phyloP scores from a whole-genome alignment of 73 alveolate genomes.

The Uronychia setigera region DNA sequence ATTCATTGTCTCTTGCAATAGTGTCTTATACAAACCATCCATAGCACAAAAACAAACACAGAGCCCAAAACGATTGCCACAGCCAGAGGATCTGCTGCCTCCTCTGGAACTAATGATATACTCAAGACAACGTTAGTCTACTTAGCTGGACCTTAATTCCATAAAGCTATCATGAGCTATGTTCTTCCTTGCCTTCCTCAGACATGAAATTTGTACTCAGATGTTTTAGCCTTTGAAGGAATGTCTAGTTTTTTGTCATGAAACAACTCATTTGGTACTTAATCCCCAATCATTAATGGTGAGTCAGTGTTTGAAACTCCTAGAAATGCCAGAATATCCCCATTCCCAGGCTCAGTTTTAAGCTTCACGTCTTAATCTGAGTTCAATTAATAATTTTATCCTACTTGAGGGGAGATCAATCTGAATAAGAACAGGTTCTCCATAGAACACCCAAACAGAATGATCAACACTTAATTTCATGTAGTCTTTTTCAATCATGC shows the following conservation, averaged over 20 bases:
- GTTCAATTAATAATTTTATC: background rate
- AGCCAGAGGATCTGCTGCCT: too few species aligned
- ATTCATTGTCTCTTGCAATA: background rate
- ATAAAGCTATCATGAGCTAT: background rate
- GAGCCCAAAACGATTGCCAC: too few species aligned
- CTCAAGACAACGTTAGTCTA: background rate
- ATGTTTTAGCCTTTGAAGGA: background rate
- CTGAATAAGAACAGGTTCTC: background rate
- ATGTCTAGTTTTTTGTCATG: background rate
- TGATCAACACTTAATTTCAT: background rate
- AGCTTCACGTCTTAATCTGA: background rate
- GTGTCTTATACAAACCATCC: background rate
- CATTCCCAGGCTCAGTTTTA: background rate
- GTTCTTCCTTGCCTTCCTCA: background rate
- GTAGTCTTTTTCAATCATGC: background rate
- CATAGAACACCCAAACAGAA: background rate
- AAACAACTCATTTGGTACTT: background rate
- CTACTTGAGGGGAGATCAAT: background rate
- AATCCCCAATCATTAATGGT: background rate
- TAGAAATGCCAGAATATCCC: too few species aligned
- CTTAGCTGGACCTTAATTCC: background rate
- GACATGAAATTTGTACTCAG: background rate
- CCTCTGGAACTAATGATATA: too few species aligned
- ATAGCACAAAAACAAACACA: background rate
- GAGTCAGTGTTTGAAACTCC: background rate